Percentiles rank a stretch among this genome's conserved stretches.
Conservation (phyloP, 2,329 filamentous ascomycete genomes). For the Mycosphaerella arachidis region DNA sequence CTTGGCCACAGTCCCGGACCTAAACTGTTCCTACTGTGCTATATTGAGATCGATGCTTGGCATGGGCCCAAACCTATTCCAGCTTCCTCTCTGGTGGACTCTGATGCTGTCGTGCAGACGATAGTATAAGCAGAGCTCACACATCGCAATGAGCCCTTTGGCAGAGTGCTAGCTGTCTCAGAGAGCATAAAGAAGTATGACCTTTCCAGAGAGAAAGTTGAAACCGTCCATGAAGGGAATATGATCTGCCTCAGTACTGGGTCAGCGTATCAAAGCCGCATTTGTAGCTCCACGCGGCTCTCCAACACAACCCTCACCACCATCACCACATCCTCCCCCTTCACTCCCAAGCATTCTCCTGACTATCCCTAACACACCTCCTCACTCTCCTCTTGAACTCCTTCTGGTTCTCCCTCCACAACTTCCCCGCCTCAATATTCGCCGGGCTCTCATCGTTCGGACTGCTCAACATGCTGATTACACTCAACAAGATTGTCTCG, state of each 20-base stretch:
- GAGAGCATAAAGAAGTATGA: neutral
- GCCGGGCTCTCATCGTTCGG: conserved; percentile 95
- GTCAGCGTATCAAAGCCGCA: neutral
- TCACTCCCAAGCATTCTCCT: neutral
- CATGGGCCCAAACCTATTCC: neutral
- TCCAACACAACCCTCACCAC: neutral
- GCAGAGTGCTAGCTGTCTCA: no score
- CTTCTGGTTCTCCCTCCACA: conserved; percentile 75
- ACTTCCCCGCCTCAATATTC: conserved; percentile 84
- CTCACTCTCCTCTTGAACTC: conserved; percentile 77
- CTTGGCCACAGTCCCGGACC: neutral
- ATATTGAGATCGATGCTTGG: neutral
- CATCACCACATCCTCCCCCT: no score
- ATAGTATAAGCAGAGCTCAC: no score
- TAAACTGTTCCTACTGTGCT: neutral
- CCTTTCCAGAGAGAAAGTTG: neutral
- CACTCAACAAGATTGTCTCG: conserved; percentile 86
- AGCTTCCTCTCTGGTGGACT: no score
- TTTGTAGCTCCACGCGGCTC: neutral
- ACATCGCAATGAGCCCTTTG: no score
- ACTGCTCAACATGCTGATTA: conserved; percentile 85
- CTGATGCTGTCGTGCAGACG: no score
- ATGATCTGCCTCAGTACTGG: neutral
- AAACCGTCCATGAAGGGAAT: neutral
- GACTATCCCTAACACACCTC: conserved; percentile 73